A percentile compares a stretch with the other conserved stretches of the same genome.
Evolutionary conservation across 2,329 filamentous ascomycete species (phyloP).

Genomic region (Fusarium sp.): DNA sequence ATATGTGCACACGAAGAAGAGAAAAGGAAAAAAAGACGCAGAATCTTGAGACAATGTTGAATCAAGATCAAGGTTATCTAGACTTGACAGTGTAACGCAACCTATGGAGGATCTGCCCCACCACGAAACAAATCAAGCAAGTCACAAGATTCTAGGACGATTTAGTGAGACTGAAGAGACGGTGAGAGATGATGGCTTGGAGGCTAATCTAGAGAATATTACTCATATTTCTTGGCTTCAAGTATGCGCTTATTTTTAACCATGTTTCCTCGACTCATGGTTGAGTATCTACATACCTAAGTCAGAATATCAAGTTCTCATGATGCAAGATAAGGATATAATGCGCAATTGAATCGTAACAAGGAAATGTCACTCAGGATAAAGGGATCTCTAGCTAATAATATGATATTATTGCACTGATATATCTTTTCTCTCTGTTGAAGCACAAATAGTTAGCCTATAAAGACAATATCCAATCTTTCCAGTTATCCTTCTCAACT

Average conservation of each 20-base stretch:
- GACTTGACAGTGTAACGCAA: conserved; percentile 34
- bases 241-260: neutral
- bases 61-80: conserved; percentile 22
- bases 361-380: neutral
- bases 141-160: conserved; percentile 36
- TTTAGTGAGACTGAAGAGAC: conserved; percentile 17
- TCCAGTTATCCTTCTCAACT: neutral
- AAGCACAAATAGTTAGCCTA: neutral
- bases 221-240: neutral
- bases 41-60: neutral
- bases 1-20: neutral
- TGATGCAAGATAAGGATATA: neutral
- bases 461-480: neutral
- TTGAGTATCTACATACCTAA: neutral
- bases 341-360: neutral
- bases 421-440: too few relatives aligned
- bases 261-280: neutral
- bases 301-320: neutral
- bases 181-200: conserved; percentile 15
- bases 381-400: neutral
- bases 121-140: conserved; percentile 35
- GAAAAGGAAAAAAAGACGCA: conserved; percentile 3
- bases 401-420: neutral
- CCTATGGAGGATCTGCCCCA: conserved; percentile 30
- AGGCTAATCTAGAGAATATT: neutral